phyloP scores from a whole-genome alignment of 1,284 basidiomycete species.

The Heliocybe sulcata region DNA sequence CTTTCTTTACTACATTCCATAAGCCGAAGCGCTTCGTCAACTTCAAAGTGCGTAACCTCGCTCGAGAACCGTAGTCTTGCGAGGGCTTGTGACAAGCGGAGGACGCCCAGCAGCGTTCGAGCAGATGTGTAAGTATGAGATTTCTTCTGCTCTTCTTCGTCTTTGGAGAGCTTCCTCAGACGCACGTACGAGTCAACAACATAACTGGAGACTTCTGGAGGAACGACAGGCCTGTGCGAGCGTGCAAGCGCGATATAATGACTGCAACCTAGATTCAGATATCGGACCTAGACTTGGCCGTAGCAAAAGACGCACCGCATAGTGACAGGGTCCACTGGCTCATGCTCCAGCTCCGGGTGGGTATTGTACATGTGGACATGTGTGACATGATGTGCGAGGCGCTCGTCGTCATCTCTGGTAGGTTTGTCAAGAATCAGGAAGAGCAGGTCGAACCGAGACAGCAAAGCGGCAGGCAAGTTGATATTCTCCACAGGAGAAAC shows the following conservation, averaged over 20 bases:
- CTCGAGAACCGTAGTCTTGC: slow-evolving; percentile 86
- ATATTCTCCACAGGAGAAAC: slow-evolving; percentile 99
- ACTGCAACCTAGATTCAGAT: slow-evolving; percentile 30
- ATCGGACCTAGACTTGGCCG: not conserved
- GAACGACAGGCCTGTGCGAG: slow-evolving; percentile 82
- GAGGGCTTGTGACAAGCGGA: slow-evolving; percentile 92
- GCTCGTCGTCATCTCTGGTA: slow-evolving; percentile 89
- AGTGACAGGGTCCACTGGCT: slow-evolving; percentile 78
- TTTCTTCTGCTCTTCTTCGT: slow-evolving; percentile 86
- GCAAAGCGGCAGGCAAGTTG: slow-evolving; percentile 93
- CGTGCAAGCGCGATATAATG: slow-evolving; percentile 97
- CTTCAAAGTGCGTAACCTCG: slow-evolving; percentile 78
- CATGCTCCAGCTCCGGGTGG: slow-evolving; percentile 82
- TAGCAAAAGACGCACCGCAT: slow-evolving; percentile 61
- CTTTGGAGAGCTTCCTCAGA: slow-evolving; percentile 87
- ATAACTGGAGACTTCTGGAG: slow-evolving; percentile 83
- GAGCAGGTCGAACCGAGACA: slow-evolving; percentile 94
- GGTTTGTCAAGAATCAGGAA: slow-evolving; percentile 98
- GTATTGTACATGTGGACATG: slow-evolving; percentile 96
- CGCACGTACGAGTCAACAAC: slow-evolving; percentile 95
- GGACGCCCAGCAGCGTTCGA: slow-evolving; percentile 89
- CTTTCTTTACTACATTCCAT: slow-evolving; percentile 97
- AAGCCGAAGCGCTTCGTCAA: slow-evolving; percentile 93
- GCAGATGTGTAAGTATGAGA: slow-evolving; percentile 95
- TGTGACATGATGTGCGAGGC: slow-evolving; percentile 95